These are phyloP conservation scores for Fallopia convolvulus DNA, from an alignment of 148 eudicot genomes.

Conservation along the genomic window DNA sequence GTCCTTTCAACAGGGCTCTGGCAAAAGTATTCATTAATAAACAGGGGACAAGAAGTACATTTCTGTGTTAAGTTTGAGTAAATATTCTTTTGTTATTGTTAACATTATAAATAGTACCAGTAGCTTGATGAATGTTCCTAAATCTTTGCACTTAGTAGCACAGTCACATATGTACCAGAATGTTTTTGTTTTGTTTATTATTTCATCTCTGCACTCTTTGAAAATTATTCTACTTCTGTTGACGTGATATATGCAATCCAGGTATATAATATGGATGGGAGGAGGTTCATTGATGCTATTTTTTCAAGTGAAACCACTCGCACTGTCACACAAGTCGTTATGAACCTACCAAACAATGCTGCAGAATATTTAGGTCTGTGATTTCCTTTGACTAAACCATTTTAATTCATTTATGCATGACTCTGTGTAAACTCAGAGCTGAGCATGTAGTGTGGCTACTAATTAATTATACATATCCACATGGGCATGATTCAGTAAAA, in stretches of 20 bases:
- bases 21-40: background rate
- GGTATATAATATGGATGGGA: constrained; percentile 93
- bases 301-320: constrained; percentile 42
- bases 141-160: background rate
- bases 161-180: background rate
- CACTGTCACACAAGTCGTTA: constrained; percentile 77
- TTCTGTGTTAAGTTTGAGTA: background rate
- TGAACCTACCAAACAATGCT: constrained; percentile 91
- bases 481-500: background rate
- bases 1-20: background rate
- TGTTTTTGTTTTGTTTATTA: background rate
- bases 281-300: constrained; percentile 72
- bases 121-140: background rate
- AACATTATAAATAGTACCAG: background rate
- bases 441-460: background rate
- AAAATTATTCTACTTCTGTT: background rate
- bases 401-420: background rate
- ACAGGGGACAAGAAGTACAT: background rate
- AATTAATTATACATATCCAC: background rate
- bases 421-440: background rate
- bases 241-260: constrained; percentile 22
- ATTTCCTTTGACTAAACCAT: background rate
- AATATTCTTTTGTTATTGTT: background rate
- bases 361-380: constrained; percentile 72
- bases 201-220: background rate